Base-by-base conservation (phyloP, 2,329 filamentous ascomycete genomes). In the Xylariaceae sp. region DNA sequence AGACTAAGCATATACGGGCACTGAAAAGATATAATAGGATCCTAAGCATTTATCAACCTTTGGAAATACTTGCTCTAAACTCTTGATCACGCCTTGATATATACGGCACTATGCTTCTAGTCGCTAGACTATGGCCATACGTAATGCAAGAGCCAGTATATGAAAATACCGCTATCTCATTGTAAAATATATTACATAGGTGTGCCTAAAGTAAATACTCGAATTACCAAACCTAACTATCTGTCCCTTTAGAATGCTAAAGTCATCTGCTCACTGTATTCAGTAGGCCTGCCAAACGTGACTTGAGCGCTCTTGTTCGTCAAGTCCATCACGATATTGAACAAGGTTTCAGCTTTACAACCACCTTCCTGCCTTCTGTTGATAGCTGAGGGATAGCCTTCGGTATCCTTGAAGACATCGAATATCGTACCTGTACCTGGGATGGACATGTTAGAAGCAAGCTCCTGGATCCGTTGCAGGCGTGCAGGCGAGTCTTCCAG, bases 291-390 rank as follows among this genome's bases (percentile, higher is more conserved):
- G 1, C 71, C 71, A 58, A 72, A 67, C 7, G 64, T 69, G 2
- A 73, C 66, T 5, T 58, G 53, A 0, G 70, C 71, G 5, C 23
- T 63, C 57, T 54, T 67, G 7, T 18, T 49, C 3, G 59, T 64
- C 32, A 72, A 46, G 41, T 71, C 62, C 69, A 72, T 71, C 7
- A 72, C 50, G 46, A 72, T 71, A 14, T 57, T 73, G 54, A 74
- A 74, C 14, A 74, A 52, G 2, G 70, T 73, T 61, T 73, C 58
- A 0, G 61, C 49, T 7, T 59, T 54, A 14, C 55, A 60, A 4
- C 41, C 44, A 9, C 56, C 63, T 7, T 64, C 56, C 44, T 68
- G 62, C n/a, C 58, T 57, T 40, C 70, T 59, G 37, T 71, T 71
- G 26, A 72, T 71, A 0, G 67, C 65, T 7, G 50, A 44, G 0